Evolutionary conservation across 2,329 filamentous ascomycete genomes (phyloP), one percentile per base, ranked within the genome.

Genomic region (Endocalyx cinctus): DNA sequence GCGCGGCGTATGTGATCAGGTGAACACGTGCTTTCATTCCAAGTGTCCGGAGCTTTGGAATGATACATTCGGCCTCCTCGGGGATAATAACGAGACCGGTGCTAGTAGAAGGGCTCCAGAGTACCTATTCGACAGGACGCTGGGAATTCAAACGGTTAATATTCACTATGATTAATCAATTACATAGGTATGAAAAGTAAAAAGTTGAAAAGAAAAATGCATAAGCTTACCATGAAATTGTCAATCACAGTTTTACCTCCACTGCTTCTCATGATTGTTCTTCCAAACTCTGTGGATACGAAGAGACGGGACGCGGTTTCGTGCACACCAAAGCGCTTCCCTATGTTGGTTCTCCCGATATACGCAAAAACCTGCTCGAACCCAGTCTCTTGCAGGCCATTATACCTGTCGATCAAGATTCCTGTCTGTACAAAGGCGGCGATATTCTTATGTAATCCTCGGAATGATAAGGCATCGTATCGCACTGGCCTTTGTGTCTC

Each of bases 401-500:
- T 13, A 4, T 20, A n/a, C 5, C 11, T 16, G 17, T 18, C 10
- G 2, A 31, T 18, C 2, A 72, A 42, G 4, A 48, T 39, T 0
- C 77, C 76, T 0, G 61, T 71, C 2, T 45, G 47, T 0, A 54
- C 62, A 35, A 78, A 79, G 0, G 38, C 25, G 5, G 55, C n/a
- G 6, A 82, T 61, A 11, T 65, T 60, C 6, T 48, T 41, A 32
- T 77, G 62, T 0, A 82, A 58, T 0, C 66, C 64, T 0, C 62
- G 53, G 27, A 74, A 74, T 0, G 39, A 29, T 0, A 68, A 48
- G 0, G 72, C 48, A 1, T 42, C 46, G 36, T 63, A 68, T 2
- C 60, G 51, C 0, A 49, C 27, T 0, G 64, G 69, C 20, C 63
- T 70, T 45, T 80, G 66, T 3, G 69, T 55, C 41, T 80, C 66